Base-by-base conservation (phyloP, 2,329 filamentous ascomycete species). In the Massarina eburnea region DNA sequence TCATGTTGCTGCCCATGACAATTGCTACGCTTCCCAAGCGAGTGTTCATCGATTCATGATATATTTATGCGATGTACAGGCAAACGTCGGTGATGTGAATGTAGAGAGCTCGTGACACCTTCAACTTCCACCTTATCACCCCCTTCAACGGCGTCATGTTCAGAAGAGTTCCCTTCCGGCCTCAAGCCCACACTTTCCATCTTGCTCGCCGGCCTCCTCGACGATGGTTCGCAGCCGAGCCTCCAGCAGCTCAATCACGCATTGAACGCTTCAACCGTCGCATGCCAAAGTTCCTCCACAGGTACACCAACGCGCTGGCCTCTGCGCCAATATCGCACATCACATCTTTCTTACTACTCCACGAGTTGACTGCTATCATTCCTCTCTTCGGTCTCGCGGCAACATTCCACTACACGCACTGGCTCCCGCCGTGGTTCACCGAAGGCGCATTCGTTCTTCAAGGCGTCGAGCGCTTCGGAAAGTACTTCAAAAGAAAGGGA, bases 321-420 rank as follows among this genome's bases (percentile, higher is more conserved):
- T 78, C 80, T 44, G 91, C 91, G 1, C 94, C 94, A 0, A 71
- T 91, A 35, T 89, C 89, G 1, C 90, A 96, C 71, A 77, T 95
- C 33, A 82, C 86, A 1, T 85, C 92, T 0, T 99, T 99, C 68
- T 76, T 97, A 9, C 76, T 96, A 30, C 79, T 99, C 0, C 94
- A 99, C 74, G 94, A 99, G 71, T 67, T 96, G 35, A 97, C 94
- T 0, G 92, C 94, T 8, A 74, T 96, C 9, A 70, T 92, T 1
- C 92, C 92, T 0, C 72, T 97, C 0, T 68, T 95, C 30, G 85
- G 81, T 0, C 79, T 97, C 1, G 84, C 88, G 18, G 84, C 79
- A 1, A 67, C 83, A 1, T 96, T 99, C 70, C 89, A 97, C 72
- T 91, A 89, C 66, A 83, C 83, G 1, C 77, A 84, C 50, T 88